Evolutionary conservation across 495 filamentous ascomycete species (phyloP).

Genomic region (Penicillium canescens): DNA sequence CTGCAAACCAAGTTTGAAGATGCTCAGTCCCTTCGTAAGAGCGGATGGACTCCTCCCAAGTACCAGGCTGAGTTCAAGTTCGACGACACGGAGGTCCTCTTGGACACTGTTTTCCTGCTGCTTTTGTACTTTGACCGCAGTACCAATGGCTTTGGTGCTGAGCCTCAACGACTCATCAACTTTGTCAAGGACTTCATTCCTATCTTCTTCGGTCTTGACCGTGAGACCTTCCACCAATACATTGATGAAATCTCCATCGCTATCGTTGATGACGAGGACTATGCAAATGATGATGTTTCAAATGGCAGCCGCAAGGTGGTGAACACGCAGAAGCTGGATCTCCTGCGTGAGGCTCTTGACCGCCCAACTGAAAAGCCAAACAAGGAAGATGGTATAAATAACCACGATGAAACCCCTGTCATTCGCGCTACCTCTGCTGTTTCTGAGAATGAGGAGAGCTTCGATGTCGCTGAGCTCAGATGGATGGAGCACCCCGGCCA

Average conservation of each 20-base stretch:
- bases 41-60: conserved; percentile 57
- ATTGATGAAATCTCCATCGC: conserved; percentile 68
- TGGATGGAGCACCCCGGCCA: conserved; percentile 62
- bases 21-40: conserved; percentile 64
- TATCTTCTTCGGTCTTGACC: conserved; percentile 82
- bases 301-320: conserved; percentile 56
- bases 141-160: conserved; percentile 63
- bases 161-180: conserved; percentile 71
- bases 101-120: conserved; percentile 79
- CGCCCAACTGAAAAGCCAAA: conserved; percentile 65
- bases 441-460: conserved; percentile 48
- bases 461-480: conserved; percentile 46
- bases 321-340: conserved; percentile 73
- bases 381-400: conserved; percentile 78
- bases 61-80: conserved; percentile 76
- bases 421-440: conserved; percentile 55
- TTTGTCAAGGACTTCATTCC: conserved; percentile 91
- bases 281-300: conserved; percentile 49
- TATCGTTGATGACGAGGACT: conserved; percentile 63
- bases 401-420: conserved; percentile 81
- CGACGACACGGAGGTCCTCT: conserved; percentile 72
- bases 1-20: conserved; percentile 89
- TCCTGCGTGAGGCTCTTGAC: conserved; percentile 85
- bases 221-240: conserved; percentile 71
- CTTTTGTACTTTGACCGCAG: conserved; percentile 71